phyloP scores from a whole-genome alignment of 108 stramenopile genomes.

The Skeletonema potamos region DNA sequence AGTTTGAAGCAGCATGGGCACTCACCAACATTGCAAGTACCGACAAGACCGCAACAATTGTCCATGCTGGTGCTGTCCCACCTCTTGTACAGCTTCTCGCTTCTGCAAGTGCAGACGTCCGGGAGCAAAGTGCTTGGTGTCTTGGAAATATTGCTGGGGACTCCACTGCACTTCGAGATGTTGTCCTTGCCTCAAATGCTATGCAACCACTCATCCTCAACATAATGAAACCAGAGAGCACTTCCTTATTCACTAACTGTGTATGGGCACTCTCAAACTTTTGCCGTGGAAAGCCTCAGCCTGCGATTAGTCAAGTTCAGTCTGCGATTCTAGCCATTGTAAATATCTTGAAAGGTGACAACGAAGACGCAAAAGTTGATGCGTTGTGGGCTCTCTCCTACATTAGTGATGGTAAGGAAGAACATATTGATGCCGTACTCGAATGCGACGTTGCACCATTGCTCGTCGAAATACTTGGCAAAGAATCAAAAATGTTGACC shows the following conservation, averaged over 20 bases:
- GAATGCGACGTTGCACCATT: conserved; percentile 42
- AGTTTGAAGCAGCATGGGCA: conserved; percentile 96
- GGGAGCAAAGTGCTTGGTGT: conserved; percentile 96
- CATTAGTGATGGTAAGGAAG: conserved; percentile 84
- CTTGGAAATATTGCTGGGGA: conserved; percentile 97
- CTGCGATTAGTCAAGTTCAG: conserved; percentile 42
- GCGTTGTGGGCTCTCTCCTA: conserved; percentile 91
- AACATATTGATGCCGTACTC: conserved; percentile 74
- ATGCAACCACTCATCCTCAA: conserved; percentile 73
- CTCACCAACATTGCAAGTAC: conserved; percentile 95
- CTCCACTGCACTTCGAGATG: conserved; percentile 67
- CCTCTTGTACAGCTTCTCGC: conserved; percentile 66
- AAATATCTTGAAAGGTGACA: conserved; percentile 24
- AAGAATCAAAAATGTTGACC: conserved; percentile 40
- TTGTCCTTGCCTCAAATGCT: conserved; percentile 57
- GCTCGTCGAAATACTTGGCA: conserved; percentile 59
- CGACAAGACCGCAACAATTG: conserved; percentile 61
- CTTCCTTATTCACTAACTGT: conserved; percentile 75
- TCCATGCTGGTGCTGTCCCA: conserved; percentile 71
- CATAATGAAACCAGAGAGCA: conserved; percentile 65
- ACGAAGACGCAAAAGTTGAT: conserved; percentile 60
- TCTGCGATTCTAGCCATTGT: conserved; percentile 63
- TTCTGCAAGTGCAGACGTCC: conserved; percentile 69
- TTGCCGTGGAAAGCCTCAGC: conserved; percentile 92
- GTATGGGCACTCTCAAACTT: conserved; percentile 93